Evolutionary conservation across 2,329 filamentous ascomycete genomes (phyloP), one percentile per base, ranked within the genome.

Genomic region (Exophiala aquamarina): DNA sequence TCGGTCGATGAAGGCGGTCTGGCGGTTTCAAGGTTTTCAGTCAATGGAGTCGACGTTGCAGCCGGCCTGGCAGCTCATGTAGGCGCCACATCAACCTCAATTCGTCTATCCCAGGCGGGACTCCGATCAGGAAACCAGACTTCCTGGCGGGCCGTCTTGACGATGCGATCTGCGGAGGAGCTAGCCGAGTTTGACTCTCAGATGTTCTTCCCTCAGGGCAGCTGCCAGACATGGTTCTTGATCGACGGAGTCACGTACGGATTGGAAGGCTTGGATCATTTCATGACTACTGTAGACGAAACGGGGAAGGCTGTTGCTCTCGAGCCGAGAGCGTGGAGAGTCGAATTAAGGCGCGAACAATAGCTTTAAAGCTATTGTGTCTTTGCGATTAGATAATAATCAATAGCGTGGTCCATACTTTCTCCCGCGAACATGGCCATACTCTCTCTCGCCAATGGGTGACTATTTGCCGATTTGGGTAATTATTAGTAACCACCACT

Each of bases 201-300:
- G 37, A 19, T 47, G n/a, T 47, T 47, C 20, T 47, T 47, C 37
- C 26, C 44, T 4, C 19, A 41, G 9, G 44, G 35, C 2, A 41
- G 44, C 14, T 47, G 44, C 19, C 44, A 47, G 29, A 34, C 28
- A n/a, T 47, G 44, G 44, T 23, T 19, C 3, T 18, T 3, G 4
- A 17, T 47, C 2, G 36, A 41, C 21, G 7, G 17, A 28, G 15
- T 8, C 7, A 41, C 28, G 18, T 47, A 47, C 31, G 44, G 44
- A 2, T 13, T 41, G 9, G 19, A 47, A 20, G 13, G 36, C 13
- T 23, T 47, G 18, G 44, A 47, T 28, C 26, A 47, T 19, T 47
- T 47, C 14, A 29, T 41, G 13, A 13, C 41, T 10, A 26, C 28
- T 4, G 28, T 18, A n/a, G 19, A 35, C 10, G 19, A 26, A 5